A percentile compares a stretch with the other conserved stretches of the same genome.
Conservation (phyloP, 163 green algal species). For the Scenedesmus sp. region DNA sequence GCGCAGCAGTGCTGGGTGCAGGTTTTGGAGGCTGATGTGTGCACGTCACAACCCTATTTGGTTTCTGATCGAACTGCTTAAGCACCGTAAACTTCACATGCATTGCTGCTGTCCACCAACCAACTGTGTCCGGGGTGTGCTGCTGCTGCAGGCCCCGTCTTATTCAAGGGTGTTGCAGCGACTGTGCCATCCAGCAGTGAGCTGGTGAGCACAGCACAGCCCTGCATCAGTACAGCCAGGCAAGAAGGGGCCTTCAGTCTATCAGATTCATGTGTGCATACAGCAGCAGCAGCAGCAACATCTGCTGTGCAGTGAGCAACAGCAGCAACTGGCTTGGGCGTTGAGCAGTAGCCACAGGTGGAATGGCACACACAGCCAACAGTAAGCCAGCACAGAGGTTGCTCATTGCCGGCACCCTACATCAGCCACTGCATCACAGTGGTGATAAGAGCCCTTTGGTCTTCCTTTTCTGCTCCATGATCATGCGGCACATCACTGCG, state of each 20-base stretch:
- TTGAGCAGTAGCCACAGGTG: not conserved
- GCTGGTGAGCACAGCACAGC: conserved; percentile 64
- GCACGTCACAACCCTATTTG: not conserved
- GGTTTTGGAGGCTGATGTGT: not conserved
- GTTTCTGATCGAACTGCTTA: not conserved
- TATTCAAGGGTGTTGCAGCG: conserved; percentile 78
- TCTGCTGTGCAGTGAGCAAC: not conserved
- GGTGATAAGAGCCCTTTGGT: too few species aligned
- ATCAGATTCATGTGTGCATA: too few species aligned
- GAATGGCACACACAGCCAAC: not conserved
- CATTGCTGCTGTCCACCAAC: not conserved
- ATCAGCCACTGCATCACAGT: too few species aligned
- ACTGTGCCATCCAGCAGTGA: conserved; percentile 74
- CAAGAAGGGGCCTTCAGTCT: not conserved
- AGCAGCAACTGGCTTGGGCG: not conserved
- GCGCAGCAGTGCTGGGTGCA: not conserved
- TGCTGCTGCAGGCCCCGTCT: conserved; percentile 64
- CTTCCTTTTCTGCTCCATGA: not conserved
- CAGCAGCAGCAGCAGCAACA: not conserved
- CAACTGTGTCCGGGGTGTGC: not conserved
- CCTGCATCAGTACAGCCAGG: not conserved
- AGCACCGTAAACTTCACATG: not conserved
- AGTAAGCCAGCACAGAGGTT: not conserved
- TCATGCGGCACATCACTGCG: not conserved
- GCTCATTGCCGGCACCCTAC: too few species aligned